Evolutionary conservation across 179 eudicot species (phyloP).

Genomic region (Amaranthus tricolor): DNA sequence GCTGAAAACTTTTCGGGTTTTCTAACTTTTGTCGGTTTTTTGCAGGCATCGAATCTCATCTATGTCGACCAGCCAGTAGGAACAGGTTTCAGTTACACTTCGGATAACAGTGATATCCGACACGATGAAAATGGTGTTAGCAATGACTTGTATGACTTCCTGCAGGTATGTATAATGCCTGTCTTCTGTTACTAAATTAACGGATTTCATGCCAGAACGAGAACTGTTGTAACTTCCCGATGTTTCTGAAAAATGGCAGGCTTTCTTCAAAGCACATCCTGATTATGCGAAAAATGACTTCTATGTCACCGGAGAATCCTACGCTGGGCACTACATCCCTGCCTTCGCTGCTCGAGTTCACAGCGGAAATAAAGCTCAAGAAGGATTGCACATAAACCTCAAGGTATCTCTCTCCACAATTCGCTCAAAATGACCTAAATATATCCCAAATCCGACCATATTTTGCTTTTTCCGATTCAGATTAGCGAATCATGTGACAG

Average conservation of each 20-base stretch:
- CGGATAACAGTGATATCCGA: conserved; percentile 51
- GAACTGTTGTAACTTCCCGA: not conserved
- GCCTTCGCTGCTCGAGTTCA: conserved; percentile 85
- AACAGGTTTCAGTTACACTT: conserved; percentile 89
- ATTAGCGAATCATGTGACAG: not conserved
- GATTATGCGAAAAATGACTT: conserved; percentile 68
- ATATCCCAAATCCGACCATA: too few relatives aligned
- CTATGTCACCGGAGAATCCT: conserved; percentile 91
- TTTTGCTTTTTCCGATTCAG: not conserved
- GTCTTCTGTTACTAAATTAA: not conserved
- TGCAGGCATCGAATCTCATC: conserved; percentile 76
- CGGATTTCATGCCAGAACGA: not conserved
- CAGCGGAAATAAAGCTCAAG: conserved; percentile 70
- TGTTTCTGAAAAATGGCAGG: conserved; percentile 35
- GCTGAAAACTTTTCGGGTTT: not conserved
- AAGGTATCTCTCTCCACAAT: conserved; percentile 40
- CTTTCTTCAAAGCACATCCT: conserved; percentile 84
- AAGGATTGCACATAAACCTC: conserved; percentile 69
- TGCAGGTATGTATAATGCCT: conserved; percentile 49
- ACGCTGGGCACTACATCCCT: conserved; percentile 95
- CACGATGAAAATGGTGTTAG: conserved; percentile 72
- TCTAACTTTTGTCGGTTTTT: not conserved
- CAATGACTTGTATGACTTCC: conserved; percentile 81
- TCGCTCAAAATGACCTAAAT: not conserved
- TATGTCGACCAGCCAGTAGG: conserved; percentile 91